Evolutionary conservation across 2,329 filamentous ascomycete species (phyloP), one percentile per base, ranked within the genome.

Genomic region (Allantophomopsis lycopodina): DNA sequence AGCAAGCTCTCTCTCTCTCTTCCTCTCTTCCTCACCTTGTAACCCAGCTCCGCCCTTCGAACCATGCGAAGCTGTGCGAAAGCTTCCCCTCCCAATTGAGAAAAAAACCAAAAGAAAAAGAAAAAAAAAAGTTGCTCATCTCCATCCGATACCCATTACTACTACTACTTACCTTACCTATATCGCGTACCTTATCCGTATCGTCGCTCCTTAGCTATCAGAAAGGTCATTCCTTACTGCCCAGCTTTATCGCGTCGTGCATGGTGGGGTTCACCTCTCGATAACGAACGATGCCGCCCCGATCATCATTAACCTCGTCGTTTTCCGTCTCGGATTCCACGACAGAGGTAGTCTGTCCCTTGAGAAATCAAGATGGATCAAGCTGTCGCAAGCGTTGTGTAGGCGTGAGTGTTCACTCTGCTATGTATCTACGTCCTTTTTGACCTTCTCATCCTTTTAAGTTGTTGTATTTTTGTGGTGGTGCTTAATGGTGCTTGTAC

Each of bases 321-420:
- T 94, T 94, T 62, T 88, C 86, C 50, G 83, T 94, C 55, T 84
- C 84, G 54, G 86, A 94, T 69, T 75, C 82, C 61, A 89, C 84
- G 62, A 93, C 93, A 62, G 89, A 96, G 65, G 91, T 98, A 58
- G 84, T 95, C 56, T 98, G 91, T 65, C 91, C 91, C 50, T 69
- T 98, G 62, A 79, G 79, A 57, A 95, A 95, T 60, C 88, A 94
- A 58, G 91, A 98, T 76, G 85, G 86, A 60, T 94, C 88, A 51
- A 86, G 81, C 66, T 98, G 91, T 69, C 81, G 89, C 61, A 98
- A 98, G 70, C 77, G 89, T 69, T 98, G 91, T 68, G 80, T 94
- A 58, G 91, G 91, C 64, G 91, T 96, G 73, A 86, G 88, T 91
- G 51, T 46, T 45, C 47, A 46, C 41, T 44, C 34, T 41, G 42